Base-by-base conservation (phyloP, 768 basidiomycete species). In the Boletus coccyginus region DNA sequence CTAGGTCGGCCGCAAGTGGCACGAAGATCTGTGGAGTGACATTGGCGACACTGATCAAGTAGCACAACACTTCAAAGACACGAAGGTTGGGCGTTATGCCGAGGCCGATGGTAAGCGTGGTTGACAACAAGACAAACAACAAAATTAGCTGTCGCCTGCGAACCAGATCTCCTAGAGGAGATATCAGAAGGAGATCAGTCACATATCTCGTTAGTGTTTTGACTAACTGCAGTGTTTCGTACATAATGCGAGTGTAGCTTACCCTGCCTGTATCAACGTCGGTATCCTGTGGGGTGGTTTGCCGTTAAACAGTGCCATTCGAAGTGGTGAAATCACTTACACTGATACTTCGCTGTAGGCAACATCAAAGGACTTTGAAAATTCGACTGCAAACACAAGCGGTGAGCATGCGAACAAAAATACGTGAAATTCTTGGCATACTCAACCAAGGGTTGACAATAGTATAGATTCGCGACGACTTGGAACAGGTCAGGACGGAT, bases 101-200 rank as follows among this genome's bases (percentile, higher is more conserved):
- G 1, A 94, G 77, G 0, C 87, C 92, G 48, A 94, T 83, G 0
- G 88, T 83, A 5, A 96, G 74, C 5, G 77, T 63, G 0, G 81
- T 78, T 0, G 86, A 82, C 21, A 80, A 46, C 2, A 80, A 61
- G 39, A 87, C 74, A n/a, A 92, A 71, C 12, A 77, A 55, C 24
- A 95, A 76, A 32, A 88, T 78, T 0, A 96, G 76, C 43, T 83
- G 86, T 13, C 93, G 78, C 38, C 92, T 76, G 19, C 88, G 86
- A 29, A 92, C 79, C 21, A 94, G 80, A 68, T 96, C 94, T 9
- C 94, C 93, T 0, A 92, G 75, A 2, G 94, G 93, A 0, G 88
- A 82, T 52, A 95, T 82, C 41, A 94, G 70, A 3, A 94, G 69
- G 8, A 93, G 77, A 1, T 90, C 90, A 9, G 74, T 74, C 2